Conservation (phyloP, 176 grass and related monocot genomes). For the Oryza glumipatula region DNA sequence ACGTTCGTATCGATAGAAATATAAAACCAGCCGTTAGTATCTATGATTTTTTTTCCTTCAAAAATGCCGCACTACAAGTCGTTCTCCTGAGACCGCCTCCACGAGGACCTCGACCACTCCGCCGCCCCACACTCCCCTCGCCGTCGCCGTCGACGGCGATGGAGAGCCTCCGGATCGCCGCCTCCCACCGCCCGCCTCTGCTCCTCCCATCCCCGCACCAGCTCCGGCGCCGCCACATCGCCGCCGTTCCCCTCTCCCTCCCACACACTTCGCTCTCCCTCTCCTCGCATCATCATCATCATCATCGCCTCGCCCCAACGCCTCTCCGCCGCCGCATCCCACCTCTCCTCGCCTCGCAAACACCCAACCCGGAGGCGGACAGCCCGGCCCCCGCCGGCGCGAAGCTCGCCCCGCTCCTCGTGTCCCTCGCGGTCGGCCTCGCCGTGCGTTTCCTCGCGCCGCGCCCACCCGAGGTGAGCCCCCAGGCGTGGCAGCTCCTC, state of each 20-base stretch:
- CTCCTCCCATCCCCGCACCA: not conserved
- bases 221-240: slow-evolving; percentile 16
- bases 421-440: slow-evolving; percentile 76
- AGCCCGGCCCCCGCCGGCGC: slow-evolving; percentile 8
- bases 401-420: slow-evolving; percentile 58
- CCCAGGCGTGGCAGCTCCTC: slow-evolving; percentile 90
- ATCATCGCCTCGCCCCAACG: slow-evolving; percentile 15
- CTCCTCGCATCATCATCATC: not conserved
- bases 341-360: slow-evolving; percentile 35
- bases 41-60: slow-evolving; percentile 24
- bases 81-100: slow-evolving; percentile 1
- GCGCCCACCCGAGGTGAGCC: slow-evolving; percentile 59
- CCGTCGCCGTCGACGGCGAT: slow-evolving; percentile 16
- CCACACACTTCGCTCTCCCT: slow-evolving; percentile 5
- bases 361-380: not conserved
- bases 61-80: slow-evolving; percentile 1
- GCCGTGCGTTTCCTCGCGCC: slow-evolving; percentile 72
- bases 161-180: slow-evolving; percentile 48
- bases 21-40: slow-evolving; percentile 17
- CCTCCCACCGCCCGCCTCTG: slow-evolving; percentile 40
- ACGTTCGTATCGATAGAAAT: not conserved
- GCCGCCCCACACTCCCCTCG: slow-evolving; percentile 12
- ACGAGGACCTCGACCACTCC: not conserved
- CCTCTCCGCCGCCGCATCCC: slow-evolving; percentile 26
- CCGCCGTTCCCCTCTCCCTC: not conserved